phyloP scores from a whole-genome alignment of 805 yeast genomes.

The Saturnispora silvae region DNA sequence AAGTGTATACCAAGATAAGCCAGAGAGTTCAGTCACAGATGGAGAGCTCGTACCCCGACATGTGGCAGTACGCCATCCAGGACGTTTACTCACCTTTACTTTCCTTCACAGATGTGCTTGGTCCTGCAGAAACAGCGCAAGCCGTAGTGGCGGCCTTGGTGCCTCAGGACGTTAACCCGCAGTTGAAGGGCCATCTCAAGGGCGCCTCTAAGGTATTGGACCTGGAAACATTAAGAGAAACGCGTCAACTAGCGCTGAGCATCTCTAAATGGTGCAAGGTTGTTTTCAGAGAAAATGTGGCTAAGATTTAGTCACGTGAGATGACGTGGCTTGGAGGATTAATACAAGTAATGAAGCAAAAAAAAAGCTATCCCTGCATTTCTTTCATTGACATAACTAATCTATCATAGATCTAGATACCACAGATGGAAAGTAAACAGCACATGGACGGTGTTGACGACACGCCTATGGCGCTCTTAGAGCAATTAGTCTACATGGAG shows the following conservation, averaged over 20 bases:
- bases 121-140: constrained; percentile 62
- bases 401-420: constrained; percentile 1
- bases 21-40: constrained; percentile 57
- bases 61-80: constrained; percentile 61
- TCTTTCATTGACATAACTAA: not conserved
- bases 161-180: constrained; percentile 92
- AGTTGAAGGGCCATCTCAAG: constrained; percentile 77
- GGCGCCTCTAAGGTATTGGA: constrained; percentile 78
- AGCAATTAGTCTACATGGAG: constrained; percentile 73
- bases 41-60: constrained; percentile 71
- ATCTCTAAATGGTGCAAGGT: constrained; percentile 54
- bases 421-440: too few relatives aligned
- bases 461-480: constrained; percentile 42
- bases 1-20: constrained; percentile 67
- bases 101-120: constrained; percentile 52
- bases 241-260: constrained; percentile 51
- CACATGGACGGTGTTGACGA: constrained; percentile 16
- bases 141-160: constrained; percentile 70
- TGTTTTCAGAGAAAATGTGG: constrained; percentile 49
- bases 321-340: not conserved
- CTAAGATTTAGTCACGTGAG: constrained; percentile 21
- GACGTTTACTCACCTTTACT: constrained; percentile 73
- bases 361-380: not conserved
- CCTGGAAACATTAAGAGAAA: constrained; percentile 47
- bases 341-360: not conserved